These are phyloP conservation scores for Fusarium sp. DNA, from an alignment of 2,329 filamentous ascomycete species.

Conservation along the genomic window DNA sequence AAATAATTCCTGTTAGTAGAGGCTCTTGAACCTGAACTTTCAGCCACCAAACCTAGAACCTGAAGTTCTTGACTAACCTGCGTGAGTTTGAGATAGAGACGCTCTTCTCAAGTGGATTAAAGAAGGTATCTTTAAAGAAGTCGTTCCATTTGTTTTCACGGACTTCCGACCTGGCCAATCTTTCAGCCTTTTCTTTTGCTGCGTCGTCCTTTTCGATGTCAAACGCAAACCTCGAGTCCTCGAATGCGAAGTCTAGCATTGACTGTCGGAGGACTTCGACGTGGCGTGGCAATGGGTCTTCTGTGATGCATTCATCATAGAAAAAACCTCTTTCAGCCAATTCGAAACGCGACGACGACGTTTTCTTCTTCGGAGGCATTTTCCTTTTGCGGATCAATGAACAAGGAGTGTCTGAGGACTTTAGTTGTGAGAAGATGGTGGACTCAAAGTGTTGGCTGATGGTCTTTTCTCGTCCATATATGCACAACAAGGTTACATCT, in stretches of 20 bases:
- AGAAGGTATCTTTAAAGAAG: accelerated
- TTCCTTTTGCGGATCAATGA: too few species aligned
- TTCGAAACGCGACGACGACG: too few species aligned
- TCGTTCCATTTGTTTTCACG: neutral
- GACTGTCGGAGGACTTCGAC: neutral
- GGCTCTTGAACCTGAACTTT: accelerated
- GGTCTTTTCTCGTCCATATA: neutral
- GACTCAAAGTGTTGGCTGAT: neutral
- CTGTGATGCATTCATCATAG: neutral
- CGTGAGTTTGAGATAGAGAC: neutral
- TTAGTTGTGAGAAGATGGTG: too few species aligned
- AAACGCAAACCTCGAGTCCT: too few species aligned
- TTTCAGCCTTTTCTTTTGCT: accelerated
- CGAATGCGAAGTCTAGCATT: constrained; percentile 6
- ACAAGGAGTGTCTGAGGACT: too few species aligned
- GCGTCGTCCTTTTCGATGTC: too few species aligned
- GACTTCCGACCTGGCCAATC: neutral
- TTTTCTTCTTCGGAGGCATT: neutral
- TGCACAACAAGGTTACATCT: neutral
- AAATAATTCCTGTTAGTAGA: accelerated
- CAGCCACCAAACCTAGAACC: too few species aligned
- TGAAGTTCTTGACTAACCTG: neutral
- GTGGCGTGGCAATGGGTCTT: neutral
- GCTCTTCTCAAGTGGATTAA: accelerated
- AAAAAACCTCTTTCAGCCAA: neutral